phyloP scores from a whole-genome alignment of 257 asterid species.

The Parsonsia alboflavescens region DNA sequence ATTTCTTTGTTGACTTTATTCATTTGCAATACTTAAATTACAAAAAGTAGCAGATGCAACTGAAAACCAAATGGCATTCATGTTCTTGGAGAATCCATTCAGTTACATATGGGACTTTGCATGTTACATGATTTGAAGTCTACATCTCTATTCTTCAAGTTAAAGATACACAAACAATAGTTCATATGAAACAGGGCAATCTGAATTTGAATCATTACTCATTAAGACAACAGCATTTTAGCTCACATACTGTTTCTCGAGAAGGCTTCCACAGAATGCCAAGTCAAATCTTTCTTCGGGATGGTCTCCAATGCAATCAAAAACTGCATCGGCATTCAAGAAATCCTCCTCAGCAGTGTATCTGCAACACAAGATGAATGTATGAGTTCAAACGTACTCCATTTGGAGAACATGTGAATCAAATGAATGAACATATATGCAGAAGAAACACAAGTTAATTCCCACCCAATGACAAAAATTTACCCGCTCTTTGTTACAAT shows the following conservation, averaged over 20 bases:
- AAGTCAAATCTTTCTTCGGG: constrained; percentile 89
- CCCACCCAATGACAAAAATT: constrained; percentile 19
- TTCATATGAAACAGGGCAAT: neutral
- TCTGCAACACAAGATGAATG: constrained; percentile 25
- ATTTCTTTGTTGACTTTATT: neutral
- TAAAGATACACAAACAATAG: neutral
- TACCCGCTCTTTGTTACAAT: constrained; percentile 94
- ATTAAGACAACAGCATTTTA: constrained; percentile 10
- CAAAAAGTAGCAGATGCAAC: neutral
- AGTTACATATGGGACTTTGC: neutral
- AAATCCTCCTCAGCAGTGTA: constrained; percentile 90
- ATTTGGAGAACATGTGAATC: neutral
- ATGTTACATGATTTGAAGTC: neutral
- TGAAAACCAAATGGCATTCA: neutral
- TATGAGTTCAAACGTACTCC: neutral
- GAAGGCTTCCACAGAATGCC: constrained; percentile 75
- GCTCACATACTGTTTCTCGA: constrained; percentile 64
- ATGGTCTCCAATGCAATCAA: constrained; percentile 94
- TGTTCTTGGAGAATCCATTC: neutral
- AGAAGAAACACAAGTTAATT: neutral
- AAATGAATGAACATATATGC: neutral
- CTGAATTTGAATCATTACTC: neutral
- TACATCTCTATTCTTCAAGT: neutral
- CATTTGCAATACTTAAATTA: neutral
- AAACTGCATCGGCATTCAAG: constrained; percentile 87